Evolutionary conservation across 345 rosid species (phyloP).

Genomic region (Salix udensis): DNA sequence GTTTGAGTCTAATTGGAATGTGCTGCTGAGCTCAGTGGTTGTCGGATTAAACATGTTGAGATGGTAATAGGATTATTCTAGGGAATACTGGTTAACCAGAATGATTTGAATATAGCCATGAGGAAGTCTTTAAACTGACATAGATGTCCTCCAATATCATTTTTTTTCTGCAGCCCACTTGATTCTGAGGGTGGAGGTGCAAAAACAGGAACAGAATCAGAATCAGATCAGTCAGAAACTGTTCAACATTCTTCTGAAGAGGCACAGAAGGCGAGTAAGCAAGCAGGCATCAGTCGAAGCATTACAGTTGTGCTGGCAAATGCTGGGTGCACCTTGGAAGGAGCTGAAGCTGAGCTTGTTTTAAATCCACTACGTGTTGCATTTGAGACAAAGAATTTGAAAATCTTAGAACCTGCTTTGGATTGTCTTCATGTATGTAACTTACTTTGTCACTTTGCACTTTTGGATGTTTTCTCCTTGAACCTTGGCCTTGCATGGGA

Average conservation of each 20-base stretch:
- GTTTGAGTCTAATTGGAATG: too few species aligned
- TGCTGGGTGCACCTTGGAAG: constrained; percentile 85
- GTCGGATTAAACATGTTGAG: background rate
- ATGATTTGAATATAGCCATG: background rate
- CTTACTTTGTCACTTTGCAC: constrained; percentile 2
- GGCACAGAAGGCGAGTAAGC: constrained; percentile 33
- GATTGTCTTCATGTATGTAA: constrained; percentile 93
- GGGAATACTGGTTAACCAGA: background rate
- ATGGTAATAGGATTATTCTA: constrained; percentile 1
- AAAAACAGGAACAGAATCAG: constrained; percentile 38
- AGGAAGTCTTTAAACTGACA: background rate
- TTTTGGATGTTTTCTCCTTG: background rate
- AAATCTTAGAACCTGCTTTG: constrained; percentile 85
- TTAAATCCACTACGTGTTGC: constrained; percentile 89
- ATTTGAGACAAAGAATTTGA: constrained; percentile 85
- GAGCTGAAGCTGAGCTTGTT: constrained; percentile 78
- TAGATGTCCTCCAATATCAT: background rate
- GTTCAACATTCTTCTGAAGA: constrained; percentile 34
- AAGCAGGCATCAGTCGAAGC: constrained; percentile 31
- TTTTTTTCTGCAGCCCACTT: constrained; percentile 41
- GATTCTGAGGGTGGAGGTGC: constrained; percentile 55
- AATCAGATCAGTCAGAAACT: constrained; percentile 35
- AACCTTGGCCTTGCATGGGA: constrained; percentile 1
- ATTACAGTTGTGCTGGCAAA: constrained; percentile 57
- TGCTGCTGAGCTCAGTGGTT: too few species aligned